Percentiles rank a stretch among this genome's conserved stretches.
Conservation (phyloP, 2,329 filamentous ascomycete genomes). For the Fusarium piperis region DNA sequence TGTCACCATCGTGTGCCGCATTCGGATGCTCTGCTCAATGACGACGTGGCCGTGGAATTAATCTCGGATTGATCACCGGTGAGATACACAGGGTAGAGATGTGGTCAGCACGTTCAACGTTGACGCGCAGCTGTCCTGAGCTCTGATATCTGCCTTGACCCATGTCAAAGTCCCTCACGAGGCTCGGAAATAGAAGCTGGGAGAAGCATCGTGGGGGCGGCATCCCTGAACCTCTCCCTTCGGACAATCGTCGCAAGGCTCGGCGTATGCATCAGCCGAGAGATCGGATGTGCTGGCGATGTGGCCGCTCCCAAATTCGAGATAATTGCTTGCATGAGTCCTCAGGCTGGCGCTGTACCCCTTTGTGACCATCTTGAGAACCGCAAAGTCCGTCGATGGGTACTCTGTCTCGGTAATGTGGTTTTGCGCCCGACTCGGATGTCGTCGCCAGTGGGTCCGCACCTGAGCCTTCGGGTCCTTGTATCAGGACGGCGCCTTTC, state of each 20-base stretch:
- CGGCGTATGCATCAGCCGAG: not conserved
- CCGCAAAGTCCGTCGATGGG: slow-evolving; percentile 1
- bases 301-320: not conserved
- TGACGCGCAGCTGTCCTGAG: not conserved
- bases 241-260: slow-evolving; percentile 2
- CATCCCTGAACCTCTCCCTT: slow-evolving; percentile 7
- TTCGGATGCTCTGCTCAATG: slow-evolving; percentile 31
- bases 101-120: not conserved
- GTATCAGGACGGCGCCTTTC: slow-evolving; percentile 35
- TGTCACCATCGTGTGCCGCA: slow-evolving; percentile 36
- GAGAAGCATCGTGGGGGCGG: slow-evolving; percentile 6
- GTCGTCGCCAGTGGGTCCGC: slow-evolving; percentile 48
- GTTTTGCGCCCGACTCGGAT: slow-evolving; percentile 45
- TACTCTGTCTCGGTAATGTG: slow-evolving; percentile 39
- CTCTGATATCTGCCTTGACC: not conserved
- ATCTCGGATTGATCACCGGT: not conserved
- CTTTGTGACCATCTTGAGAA: slow-evolving; percentile 22
- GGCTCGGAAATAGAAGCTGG: not conserved
- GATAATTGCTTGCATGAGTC: not conserved
- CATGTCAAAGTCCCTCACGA: slow-evolving; percentile 3
- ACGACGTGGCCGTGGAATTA: slow-evolving; percentile 31
- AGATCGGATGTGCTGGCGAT: not conserved
- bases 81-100: not conserved
- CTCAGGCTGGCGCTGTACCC: not conserved
- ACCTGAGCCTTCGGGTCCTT: slow-evolving; percentile 38